A percentile compares a stretch with the other conserved stretches of the same genome.
Evolutionary conservation across 371 early-diverging fungal species (phyloP).

Genomic region (Rhizopus stolonifer): DNA sequence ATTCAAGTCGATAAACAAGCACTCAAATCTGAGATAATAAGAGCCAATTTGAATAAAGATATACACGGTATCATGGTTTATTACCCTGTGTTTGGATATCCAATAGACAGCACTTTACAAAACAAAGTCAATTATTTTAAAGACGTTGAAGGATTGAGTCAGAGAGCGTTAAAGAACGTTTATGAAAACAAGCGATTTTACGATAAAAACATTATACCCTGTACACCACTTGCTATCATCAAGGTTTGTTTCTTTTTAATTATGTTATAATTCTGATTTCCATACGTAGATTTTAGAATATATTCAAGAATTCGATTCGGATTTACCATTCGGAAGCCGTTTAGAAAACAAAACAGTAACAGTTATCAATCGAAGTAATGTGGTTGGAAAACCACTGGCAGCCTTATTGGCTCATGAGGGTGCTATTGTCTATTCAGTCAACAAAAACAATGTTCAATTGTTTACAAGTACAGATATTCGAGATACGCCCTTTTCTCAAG

Average conservation of each 20-base stretch:
- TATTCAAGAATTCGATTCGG: conserved; percentile 85
- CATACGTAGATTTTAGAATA: conserved; percentile 74
- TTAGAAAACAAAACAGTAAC: conserved; percentile 88
- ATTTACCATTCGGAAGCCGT: conserved; percentile 85
- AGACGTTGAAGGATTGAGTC: conserved; percentile 95
- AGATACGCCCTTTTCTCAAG: conserved; percentile 76
- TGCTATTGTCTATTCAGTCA: conserved; percentile 92
- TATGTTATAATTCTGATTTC: too few species aligned
- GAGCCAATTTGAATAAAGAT: conserved; percentile 78
- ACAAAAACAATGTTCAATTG: conserved; percentile 82
- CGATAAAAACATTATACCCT: conserved; percentile 88
- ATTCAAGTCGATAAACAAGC: conserved; percentile 76
- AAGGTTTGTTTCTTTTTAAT: conserved; percentile 59
- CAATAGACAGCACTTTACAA: conserved; percentile 87
- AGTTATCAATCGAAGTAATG: conserved; percentile 92
- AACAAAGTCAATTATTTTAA: conserved; percentile 81
- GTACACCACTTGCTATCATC: conserved; percentile 92
- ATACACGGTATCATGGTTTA: conserved; percentile 94
- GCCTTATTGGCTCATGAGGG: conserved; percentile 96
- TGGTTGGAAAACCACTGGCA: conserved; percentile 94
- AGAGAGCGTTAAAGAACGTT: conserved; percentile 87
- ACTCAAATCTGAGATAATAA: conserved; percentile 77
- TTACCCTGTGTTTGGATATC: conserved; percentile 92
- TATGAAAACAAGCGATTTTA: conserved; percentile 92
- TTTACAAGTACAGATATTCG: conserved; percentile 75